These are phyloP conservation scores for Phytophthora cajani DNA, from an alignment of 352 stramenopile genomes.

Conservation along the genomic window DNA sequence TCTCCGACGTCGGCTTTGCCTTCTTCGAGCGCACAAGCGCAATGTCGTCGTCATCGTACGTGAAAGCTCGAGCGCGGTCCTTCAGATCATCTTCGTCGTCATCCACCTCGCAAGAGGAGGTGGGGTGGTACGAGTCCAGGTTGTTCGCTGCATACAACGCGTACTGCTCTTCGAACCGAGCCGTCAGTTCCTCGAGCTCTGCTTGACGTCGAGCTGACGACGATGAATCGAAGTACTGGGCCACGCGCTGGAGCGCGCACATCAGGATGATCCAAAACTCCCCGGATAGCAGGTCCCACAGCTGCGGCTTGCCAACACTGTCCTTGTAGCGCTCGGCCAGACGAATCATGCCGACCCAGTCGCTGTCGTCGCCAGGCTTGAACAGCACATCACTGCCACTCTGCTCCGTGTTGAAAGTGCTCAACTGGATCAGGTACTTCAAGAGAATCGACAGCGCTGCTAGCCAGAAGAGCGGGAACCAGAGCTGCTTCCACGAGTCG, in stretches of 20 bases:
- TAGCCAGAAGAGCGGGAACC: constrained; percentile 85
- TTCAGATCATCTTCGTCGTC: constrained; percentile 61
- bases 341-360: constrained; percentile 65
- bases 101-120: constrained; percentile 61
- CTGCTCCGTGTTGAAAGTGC: constrained; percentile 51
- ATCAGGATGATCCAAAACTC: constrained; percentile 78
- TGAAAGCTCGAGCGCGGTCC: constrained; percentile 46
- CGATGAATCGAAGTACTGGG: constrained; percentile 73
- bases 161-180: constrained; percentile 60
- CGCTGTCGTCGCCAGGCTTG: constrained; percentile 56
- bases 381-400: constrained; percentile 39
- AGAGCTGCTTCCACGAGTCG: constrained; percentile 71
- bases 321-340: constrained; percentile 50
- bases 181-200: constrained; percentile 44
- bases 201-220: constrained; percentile 43
- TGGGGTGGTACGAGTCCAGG: constrained; percentile 39
- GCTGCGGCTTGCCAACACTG: constrained; percentile 33
- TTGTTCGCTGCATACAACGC: constrained; percentile 50
- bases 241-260: constrained; percentile 73
- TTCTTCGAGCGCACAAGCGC: constrained; percentile 23
- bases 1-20: constrained; percentile 4
- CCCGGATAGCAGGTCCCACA: constrained; percentile 64
- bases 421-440: constrained; percentile 77
- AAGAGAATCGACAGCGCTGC: constrained; percentile 60
- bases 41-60: constrained; percentile 36